Percentiles rank a stretch among this genome's conserved stretches.
These are phyloP conservation scores for Neonectria sp. DNA, from an alignment of 2,329 filamentous ascomycete genomes.

Conservation along the genomic window DNA sequence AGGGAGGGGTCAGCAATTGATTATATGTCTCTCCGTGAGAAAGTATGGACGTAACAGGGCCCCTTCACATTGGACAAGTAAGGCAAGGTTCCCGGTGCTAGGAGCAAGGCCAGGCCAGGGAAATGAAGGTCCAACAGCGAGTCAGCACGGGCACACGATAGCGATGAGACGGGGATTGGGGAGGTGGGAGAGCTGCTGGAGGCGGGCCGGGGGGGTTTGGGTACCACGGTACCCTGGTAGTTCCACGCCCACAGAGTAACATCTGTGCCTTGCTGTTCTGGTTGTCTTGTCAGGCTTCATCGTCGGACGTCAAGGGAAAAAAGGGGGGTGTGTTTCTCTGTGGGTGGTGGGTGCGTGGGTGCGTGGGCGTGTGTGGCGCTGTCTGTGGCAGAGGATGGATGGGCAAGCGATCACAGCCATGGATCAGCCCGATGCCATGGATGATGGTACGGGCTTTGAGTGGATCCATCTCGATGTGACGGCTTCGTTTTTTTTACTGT, in stretches of 20 bases:
- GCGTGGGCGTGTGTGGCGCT: not conserved
- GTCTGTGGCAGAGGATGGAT: not conserved
- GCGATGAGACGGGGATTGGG: conserved; percentile 10
- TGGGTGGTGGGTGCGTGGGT: not conserved
- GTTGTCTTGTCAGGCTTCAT: not conserved
- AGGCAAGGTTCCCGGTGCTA: conserved; percentile 15
- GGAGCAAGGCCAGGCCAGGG: conserved; percentile 24
- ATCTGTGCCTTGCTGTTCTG: not conserved
- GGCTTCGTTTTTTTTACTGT: not conserved
- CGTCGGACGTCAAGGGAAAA: not conserved
- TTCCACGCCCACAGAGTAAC: conserved; percentile 3
- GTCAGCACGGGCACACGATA: conserved; percentile 34
- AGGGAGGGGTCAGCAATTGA: conserved; percentile 46
- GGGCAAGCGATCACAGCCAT: not conserved
- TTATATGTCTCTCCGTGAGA: conserved; percentile 26
- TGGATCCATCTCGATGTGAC: not conserved
- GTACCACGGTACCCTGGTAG: not conserved
- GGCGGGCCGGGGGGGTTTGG: conserved; percentile 3
- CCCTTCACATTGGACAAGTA: not conserved
- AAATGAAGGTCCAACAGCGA: conserved; percentile 34
- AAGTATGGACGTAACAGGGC: conserved; percentile 14
- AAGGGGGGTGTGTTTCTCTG: not conserved
- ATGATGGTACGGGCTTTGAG: not conserved
- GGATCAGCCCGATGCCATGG: not conserved
- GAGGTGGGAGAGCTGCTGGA: not conserved